These are phyloP conservation scores for Sarocladium strictum DNA, from an alignment of 2,329 filamentous ascomycete species.

Conservation along the genomic window DNA sequence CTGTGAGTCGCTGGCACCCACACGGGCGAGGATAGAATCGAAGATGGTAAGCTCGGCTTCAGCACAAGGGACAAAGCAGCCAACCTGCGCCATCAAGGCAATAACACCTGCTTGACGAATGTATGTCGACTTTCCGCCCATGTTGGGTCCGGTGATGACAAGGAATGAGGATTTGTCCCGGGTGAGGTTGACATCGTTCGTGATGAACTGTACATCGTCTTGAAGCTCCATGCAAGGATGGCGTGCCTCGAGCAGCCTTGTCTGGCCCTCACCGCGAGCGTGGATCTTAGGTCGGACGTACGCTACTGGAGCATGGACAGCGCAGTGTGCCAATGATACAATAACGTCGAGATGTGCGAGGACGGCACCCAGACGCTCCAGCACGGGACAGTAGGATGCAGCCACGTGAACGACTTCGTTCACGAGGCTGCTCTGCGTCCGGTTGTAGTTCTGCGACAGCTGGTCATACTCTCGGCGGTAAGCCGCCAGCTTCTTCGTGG, in stretches of 20 bases:
- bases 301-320: conserved; percentile 84
- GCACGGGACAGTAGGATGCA: conserved; percentile 86
- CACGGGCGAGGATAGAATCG: conserved; percentile 91
- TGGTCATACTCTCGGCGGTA: conserved; percentile 90
- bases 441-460: conserved; percentile 88
- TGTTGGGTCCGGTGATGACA: conserved; percentile 96
- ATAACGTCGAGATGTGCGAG: conserved; percentile 94
- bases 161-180: conserved; percentile 81
- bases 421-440: conserved; percentile 86
- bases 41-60: conserved; percentile 93
- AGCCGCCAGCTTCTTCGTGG: conserved; percentile 72
- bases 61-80: conserved; percentile 89
- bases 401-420: conserved; percentile 90
- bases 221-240: conserved; percentile 99
- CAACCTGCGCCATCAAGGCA: conserved; percentile 92
- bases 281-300: conserved; percentile 93
- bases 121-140: conserved; percentile 98
- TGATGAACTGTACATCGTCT: conserved; percentile 97
- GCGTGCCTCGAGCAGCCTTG: conserved; percentile 83
- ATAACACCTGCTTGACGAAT: conserved; percentile 97
- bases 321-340: conserved; percentile 85
- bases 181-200: conserved; percentile 82
- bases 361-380: conserved; percentile 82
- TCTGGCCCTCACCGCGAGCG: conserved; percentile 78
- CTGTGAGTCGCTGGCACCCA: conserved; percentile 92